These are phyloP conservation scores for Cyberlindnera galapagoensis DNA, from an alignment of 805 yeast genomes.

Conservation along the genomic window DNA sequence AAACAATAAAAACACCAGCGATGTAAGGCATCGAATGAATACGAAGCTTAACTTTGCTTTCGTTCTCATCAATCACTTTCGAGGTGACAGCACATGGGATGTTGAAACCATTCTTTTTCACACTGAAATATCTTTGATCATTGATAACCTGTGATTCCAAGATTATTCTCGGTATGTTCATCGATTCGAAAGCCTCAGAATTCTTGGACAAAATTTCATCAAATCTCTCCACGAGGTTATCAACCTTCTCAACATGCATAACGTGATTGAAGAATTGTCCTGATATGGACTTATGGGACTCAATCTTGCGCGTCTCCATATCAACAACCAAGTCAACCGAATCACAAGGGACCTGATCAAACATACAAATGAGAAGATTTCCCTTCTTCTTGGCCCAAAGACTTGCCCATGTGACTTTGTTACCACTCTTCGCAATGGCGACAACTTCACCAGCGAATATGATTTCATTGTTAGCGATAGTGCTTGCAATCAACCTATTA, in stretches of 20 bases:
- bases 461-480: constrained; percentile 32
- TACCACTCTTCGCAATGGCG: constrained; percentile 67
- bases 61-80: constrained; percentile 45
- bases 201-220: constrained; percentile 7
- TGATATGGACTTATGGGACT: constrained; percentile 19
- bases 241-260: constrained; percentile 7
- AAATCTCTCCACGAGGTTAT: constrained; percentile 26
- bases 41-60: constrained; percentile 45
- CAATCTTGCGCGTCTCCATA: constrained; percentile 10
- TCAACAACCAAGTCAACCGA: constrained; percentile 52
- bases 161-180: constrained; percentile 18
- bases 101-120: constrained; percentile 38
- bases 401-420: constrained; percentile 73
- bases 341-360: constrained; percentile 76
- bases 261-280: constrained; percentile 18
- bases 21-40: constrained; percentile 78
- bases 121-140: constrained; percentile 56
- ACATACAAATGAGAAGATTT: constrained; percentile 68
- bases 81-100: constrained; percentile 74
- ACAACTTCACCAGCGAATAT: constrained; percentile 80
- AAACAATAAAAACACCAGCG: constrained; percentile 76
- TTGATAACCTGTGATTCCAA: constrained; percentile 42
- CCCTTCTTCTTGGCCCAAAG: constrained; percentile 83
- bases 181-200: constrained; percentile 9
- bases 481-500: constrained; percentile 39